Evolutionary conservation across 345 rosid genomes (phyloP), one percentile per base, ranked within the genome.

Genomic region (Gossypium rotundifolium): DNA sequence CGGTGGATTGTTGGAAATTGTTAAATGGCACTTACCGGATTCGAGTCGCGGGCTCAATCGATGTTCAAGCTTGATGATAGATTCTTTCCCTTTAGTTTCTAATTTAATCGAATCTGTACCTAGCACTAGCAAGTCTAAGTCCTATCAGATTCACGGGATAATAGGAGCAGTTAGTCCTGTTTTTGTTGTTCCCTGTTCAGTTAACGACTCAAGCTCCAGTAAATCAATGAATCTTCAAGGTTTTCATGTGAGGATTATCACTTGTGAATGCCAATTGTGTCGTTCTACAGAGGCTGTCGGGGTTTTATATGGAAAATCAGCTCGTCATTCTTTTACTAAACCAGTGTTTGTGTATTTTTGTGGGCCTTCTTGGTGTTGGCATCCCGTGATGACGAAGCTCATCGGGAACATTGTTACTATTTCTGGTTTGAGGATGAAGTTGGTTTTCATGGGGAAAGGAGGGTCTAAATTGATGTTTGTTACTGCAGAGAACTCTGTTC

Each of bases 1-100:
- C 20, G 85, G 84, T 27, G 97, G 97, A 7, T 83, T 92, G 77
- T 66, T 95, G 79, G 99, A 95, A 87, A 90, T 95, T 45, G 84
- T 95, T 62, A 81, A 82, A 71, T 95, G 94, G 97, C 78, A 73
- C 45, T 71, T 89, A 8, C 48, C 75, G 18, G 85, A 79, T 46
- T 60, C 74, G 1, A 71, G 46, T 46, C 58, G 33, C 55, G 76
- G 57, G 22, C 74, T 86, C 1, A 73, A 61, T 60, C 72, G 68
- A 46, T 76, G 86, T 75, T 81, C 88, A n/a, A 69, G 44, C 61
- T 61, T 59, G 42, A 27, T 27, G 13, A 27, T 58, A 16, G 78
- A 78, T 76, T 86, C 91, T 8, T 40, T 89, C 79, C 86, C 85
- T 2, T 76, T 94, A 77, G 22, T 44, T 76, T 65, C 84, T 11